Conservation (phyloP, 73 alveolate genomes). For the Paramecium caudatum region DNA sequence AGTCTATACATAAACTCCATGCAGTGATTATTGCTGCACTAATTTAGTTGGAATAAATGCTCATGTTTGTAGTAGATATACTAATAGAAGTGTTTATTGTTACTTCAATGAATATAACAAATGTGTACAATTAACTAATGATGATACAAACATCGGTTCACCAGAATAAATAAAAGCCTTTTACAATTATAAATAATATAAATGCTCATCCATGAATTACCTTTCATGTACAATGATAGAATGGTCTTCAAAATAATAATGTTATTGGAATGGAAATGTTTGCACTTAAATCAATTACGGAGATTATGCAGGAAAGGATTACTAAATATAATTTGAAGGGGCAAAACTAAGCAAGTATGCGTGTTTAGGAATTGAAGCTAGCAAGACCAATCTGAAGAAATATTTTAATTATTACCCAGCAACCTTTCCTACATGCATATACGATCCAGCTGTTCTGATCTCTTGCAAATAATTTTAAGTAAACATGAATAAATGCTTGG, state of each 20-base stretch:
- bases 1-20: neutral
- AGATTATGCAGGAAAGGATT: no score
- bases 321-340: no score
- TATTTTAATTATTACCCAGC: neutral
- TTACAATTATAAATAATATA: slow-evolving; percentile 1
- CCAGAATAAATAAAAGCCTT: neutral
- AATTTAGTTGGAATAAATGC: slow-evolving; percentile 48
- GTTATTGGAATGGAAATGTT: slow-evolving; percentile 8
- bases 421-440: neutral
- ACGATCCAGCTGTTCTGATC: neutral
- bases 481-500: neutral
- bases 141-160: neutral
- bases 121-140: slow-evolving; percentile 35
- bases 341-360: neutral
- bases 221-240: slow-evolving; percentile 4
- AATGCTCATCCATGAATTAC: slow-evolving; percentile 57
- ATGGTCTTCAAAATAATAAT: slow-evolving; percentile 34
- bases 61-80: slow-evolving; percentile 64
- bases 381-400: neutral
- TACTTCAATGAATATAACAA: slow-evolving; percentile 11
- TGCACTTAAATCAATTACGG: neutral
- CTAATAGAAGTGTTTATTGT: neutral
- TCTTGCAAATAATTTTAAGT: neutral
- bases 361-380: slow-evolving; percentile 17
- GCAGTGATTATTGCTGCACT: slow-evolving; percentile 6